phyloP scores from a whole-genome alignment of 306 rosid genomes.

The Comarum palustre region DNA sequence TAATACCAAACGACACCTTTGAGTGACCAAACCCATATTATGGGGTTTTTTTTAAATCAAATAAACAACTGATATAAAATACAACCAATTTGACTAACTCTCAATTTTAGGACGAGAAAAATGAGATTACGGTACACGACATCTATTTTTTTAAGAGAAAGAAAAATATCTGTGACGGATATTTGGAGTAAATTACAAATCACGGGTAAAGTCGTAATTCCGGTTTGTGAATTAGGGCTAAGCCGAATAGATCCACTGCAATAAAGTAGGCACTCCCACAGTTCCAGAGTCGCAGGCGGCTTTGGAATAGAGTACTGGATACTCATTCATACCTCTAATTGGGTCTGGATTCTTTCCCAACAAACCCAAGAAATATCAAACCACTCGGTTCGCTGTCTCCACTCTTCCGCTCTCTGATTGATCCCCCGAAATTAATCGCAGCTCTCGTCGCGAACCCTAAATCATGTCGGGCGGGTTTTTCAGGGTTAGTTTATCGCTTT shows the following conservation, averaged over 20 bases:
- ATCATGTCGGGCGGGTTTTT: slow-evolving; percentile 95
- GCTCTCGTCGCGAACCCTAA: slow-evolving; percentile 36
- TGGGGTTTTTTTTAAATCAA: no score
- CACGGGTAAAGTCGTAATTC: slow-evolving; percentile 1
- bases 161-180: no score
- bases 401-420: slow-evolving; percentile 3
- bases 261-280: background rate
- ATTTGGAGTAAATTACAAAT: background rate
- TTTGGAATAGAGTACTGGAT: background rate
- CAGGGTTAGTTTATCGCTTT: slow-evolving; percentile 50
- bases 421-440: slow-evolving; percentile 21
- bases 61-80: no score
- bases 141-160: no score
- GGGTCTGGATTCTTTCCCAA: background rate
- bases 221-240: background rate
- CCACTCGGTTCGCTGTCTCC: background rate
- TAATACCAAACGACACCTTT: no score
- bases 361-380: no score
- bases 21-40: no score
- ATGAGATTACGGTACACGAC: no score
- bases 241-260: background rate
- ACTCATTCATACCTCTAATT: background rate
- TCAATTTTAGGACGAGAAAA: no score
- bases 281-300: background rate
- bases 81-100: no score